Base-by-base conservation (phyloP, 352 stramenopile genomes). In the Globisporangium recalcitrans region DNA sequence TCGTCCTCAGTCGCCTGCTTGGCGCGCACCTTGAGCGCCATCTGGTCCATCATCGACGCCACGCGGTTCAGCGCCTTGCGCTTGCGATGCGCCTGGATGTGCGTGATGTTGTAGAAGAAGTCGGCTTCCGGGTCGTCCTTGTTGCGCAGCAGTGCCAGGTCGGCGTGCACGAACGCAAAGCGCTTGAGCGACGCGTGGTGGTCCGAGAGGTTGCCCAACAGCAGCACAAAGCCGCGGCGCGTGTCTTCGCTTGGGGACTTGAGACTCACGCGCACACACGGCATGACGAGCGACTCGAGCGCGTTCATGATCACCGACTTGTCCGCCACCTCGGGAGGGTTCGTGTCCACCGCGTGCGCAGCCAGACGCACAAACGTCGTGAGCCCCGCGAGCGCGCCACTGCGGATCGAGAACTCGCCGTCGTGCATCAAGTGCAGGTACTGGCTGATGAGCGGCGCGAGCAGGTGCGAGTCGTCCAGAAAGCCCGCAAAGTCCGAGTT, bases 81-180 rank as follows among this genome's bases (percentile, higher is more conserved):
- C 71, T 96, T 92, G 53, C 97, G 87, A 70, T 99, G 97, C 49
- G 97, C 78, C 73, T 99, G 97, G 46, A 99, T 98, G 78, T 99
- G 97, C 36, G 91, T 98, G 44, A 99, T 85, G 72, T 99, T 99
- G 66, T 97, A 90, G 78, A 99, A 99, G 66, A 99, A 99, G 73
- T 99, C 97, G 8, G 96, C 85, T 65, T 99, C 91, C 10, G 87
- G 77, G 63, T 98, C 91, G 8, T 97, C 79, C 10, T 82, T 73
- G 52, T 88, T 91, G 52, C 85, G 82, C 36, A 91, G 63, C 26
- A 93, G 58, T 16, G 74, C 68, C 22, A 96, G 53, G 56, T 96
- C 85, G 1, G 70, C 74, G 8, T 86, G 87, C 21, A 95, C 70
- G 47, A 86, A 94, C 19, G 79, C 38, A 51, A 85, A 80, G 14